These are phyloP conservation scores for Magnaporthiopsis rhizophila DNA, from an alignment of 2,329 filamentous ascomycete species.

Conservation along the genomic window DNA sequence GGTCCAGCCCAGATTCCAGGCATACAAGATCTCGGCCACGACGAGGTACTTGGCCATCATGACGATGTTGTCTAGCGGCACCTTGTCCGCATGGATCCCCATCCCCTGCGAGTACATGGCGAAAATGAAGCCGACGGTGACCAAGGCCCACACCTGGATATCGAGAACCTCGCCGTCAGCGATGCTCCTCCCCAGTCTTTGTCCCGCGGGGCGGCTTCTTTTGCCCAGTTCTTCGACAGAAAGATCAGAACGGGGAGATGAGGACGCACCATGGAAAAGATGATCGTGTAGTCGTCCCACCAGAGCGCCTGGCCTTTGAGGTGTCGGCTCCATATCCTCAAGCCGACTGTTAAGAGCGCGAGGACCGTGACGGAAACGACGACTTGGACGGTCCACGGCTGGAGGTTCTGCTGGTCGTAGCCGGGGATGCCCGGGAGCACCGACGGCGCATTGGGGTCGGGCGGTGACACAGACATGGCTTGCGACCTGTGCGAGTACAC, in stretches of 20 bases:
- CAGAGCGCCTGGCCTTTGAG: constrained; percentile 34
- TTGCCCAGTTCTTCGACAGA: background rate
- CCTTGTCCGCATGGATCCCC: constrained; percentile 35
- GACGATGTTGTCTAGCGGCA: constrained; percentile 28
- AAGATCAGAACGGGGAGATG: background rate
- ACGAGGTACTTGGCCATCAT: constrained; percentile 38
- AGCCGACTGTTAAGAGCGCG: constrained; percentile 27
- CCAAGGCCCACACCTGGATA: constrained; percentile 29
- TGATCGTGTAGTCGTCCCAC: constrained; percentile 43
- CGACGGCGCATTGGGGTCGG: background rate
- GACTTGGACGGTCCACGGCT: constrained; percentile 34
- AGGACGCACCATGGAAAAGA: constrained; percentile 36
- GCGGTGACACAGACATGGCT: background rate
- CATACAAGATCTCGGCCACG: constrained; percentile 39
- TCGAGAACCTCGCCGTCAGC: background rate
- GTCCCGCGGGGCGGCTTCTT: too few species aligned
- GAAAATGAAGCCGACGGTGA: constrained; percentile 38
- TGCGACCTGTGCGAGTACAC: background rate
- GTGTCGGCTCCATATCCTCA: constrained; percentile 32
- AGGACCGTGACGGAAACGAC: constrained; percentile 32
- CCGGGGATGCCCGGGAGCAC: constrained; percentile 19
- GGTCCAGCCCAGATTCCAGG: constrained; percentile 39
- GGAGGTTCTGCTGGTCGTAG: constrained; percentile 28
- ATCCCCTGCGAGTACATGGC: constrained; percentile 37
- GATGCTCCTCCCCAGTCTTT: background rate